Evolutionary conservation across 768 basidiomycete genomes (phyloP).

Genomic region (Boletus eberwhitei): DNA sequence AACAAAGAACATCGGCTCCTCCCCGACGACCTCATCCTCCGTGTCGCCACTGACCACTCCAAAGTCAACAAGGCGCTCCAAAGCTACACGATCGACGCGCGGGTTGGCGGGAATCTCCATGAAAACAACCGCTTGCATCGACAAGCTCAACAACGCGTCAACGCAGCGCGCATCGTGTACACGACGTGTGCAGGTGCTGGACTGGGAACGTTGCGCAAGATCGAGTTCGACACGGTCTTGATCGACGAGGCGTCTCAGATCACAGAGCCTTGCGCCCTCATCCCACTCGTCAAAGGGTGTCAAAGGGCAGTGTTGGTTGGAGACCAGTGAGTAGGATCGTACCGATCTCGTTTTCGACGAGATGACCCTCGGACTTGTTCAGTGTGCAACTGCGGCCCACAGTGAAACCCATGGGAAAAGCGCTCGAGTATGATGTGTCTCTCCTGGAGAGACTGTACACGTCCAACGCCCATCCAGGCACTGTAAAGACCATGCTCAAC

Average conservation of each 20-base stretch:
- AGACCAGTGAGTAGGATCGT: slow-evolving; percentile 52
- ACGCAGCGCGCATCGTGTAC: slow-evolving; percentile 55
- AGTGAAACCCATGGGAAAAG: slow-evolving; percentile 55
- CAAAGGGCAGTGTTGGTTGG: slow-evolving; percentile 59
- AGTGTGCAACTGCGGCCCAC: slow-evolving; percentile 70
- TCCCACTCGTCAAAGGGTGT: slow-evolving; percentile 65
- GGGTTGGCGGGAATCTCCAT: slow-evolving; percentile 55
- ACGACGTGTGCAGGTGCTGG: slow-evolving; percentile 67
- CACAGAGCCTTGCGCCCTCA: slow-evolving; percentile 62
- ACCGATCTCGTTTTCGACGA: background rate
- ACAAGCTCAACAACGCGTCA: slow-evolving; percentile 56
- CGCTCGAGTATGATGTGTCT: slow-evolving; percentile 56
- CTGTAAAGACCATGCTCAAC: slow-evolving; percentile 61
- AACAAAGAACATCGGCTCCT: slow-evolving; percentile 47
- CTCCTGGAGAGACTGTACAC: slow-evolving; percentile 60
- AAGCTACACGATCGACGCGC: slow-evolving; percentile 59
- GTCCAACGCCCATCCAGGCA: slow-evolving; percentile 26
- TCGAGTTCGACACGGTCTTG: slow-evolving; percentile 56
- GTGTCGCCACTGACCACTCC: slow-evolving; percentile 63
- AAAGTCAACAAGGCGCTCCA: slow-evolving; percentile 51
- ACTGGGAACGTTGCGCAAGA: slow-evolving; percentile 52
- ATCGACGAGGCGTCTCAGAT: slow-evolving; percentile 74
- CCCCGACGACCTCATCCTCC: slow-evolving; percentile 54
- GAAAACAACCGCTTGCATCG: slow-evolving; percentile 56
- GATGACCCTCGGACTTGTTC: background rate